Percentiles rank a stretch among this genome's conserved stretches.
Evolutionary conservation across 2,329 filamentous ascomycete species (phyloP).

Genomic region (Zymoseptoria crescenta): DNA sequence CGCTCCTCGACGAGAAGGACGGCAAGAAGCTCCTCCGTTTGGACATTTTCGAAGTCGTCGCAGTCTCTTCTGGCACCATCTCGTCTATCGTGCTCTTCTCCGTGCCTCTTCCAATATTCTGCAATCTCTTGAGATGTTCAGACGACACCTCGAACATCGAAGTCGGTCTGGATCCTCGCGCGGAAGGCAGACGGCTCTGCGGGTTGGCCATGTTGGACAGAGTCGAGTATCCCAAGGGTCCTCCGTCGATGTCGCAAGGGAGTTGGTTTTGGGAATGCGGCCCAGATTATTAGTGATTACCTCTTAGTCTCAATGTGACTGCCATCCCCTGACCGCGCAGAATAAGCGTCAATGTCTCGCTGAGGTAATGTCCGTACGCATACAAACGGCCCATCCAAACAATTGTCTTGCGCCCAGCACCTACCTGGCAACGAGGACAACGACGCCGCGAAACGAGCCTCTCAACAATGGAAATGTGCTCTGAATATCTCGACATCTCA

Average conservation of each 20-base stretch:
- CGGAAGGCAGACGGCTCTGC: neutral
- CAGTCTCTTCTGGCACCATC: neutral
- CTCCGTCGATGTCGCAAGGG: neutral
- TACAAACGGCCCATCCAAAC: neutral
- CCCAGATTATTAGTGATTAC: neutral
- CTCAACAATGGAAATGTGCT: neutral
- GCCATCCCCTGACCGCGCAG: neutral
- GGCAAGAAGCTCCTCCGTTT: constrained; percentile 28
- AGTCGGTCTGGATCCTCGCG: constrained; percentile 12
- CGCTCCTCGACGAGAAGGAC: constrained; percentile 20
- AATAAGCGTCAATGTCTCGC: neutral
- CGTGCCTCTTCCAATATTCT: constrained; percentile 11
- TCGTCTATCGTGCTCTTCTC: constrained; percentile 2
- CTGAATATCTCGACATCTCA: too few relatives aligned
- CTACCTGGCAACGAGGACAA: neutral
- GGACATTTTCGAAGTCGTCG: constrained; percentile 16
- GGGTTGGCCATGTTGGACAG: neutral
- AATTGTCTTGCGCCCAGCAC: neutral
- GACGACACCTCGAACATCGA: constrained; percentile 27
- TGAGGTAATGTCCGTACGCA: neutral
- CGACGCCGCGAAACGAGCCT: neutral
- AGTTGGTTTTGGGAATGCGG: neutral
- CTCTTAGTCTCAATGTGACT: neutral
- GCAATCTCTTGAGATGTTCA: constrained; percentile 15
- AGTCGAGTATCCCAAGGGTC: neutral